Evolutionary conservation across 108 stramenopile genomes (phyloP).

Genomic region (Aurantiochytrium sp.): DNA sequence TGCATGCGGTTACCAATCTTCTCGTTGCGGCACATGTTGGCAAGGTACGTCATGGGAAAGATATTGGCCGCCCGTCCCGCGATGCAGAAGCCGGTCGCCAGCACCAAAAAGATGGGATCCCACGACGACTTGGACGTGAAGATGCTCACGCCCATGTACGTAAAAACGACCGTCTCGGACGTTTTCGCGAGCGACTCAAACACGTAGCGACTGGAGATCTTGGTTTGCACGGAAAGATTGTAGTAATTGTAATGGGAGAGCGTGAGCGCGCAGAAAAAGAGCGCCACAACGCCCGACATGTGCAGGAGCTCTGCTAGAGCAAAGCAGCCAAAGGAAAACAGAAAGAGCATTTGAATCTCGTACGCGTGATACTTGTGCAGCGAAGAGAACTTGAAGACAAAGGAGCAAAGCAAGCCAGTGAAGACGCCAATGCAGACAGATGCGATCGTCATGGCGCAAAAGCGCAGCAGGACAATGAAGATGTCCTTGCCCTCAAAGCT

Average conservation of each 20-base stretch:
- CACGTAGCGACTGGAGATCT: conserved; percentile 78
- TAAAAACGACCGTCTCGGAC: conserved; percentile 83
- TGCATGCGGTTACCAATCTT: conserved; percentile 70
- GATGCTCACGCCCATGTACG: conserved; percentile 94
- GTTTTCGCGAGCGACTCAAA: conserved; percentile 80
- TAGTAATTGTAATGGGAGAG: conserved; percentile 88
- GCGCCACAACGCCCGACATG: conserved; percentile 85
- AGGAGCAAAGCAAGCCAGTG: conserved; percentile 68
- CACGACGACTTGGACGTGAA: conserved; percentile 78
- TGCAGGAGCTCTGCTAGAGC: conserved; percentile 76
- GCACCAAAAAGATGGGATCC: conserved; percentile 61
- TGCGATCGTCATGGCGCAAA: conserved; percentile 54
- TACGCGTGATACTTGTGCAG: conserved; percentile 75
- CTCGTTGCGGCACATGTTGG: conserved; percentile 67
- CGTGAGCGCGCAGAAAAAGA: conserved; percentile 87
- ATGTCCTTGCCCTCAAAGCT: neutral
- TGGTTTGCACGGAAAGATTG: conserved; percentile 72
- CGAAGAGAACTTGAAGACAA: conserved; percentile 75
- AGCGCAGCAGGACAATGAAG: conserved; percentile 60
- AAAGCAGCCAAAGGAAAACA: conserved; percentile 87
- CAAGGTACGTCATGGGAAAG: conserved; percentile 75
- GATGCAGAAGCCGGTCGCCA: conserved; percentile 72
- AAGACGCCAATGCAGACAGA: conserved; percentile 72
- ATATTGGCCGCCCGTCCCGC: conserved; percentile 75
- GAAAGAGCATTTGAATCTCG: conserved; percentile 81